A percentile compares a stretch with the other conserved stretches of the same genome.
These are phyloP conservation scores for Holtermannia corniformis DNA, from an alignment of 768 basidiomycete genomes.

Conservation along the genomic window DNA sequence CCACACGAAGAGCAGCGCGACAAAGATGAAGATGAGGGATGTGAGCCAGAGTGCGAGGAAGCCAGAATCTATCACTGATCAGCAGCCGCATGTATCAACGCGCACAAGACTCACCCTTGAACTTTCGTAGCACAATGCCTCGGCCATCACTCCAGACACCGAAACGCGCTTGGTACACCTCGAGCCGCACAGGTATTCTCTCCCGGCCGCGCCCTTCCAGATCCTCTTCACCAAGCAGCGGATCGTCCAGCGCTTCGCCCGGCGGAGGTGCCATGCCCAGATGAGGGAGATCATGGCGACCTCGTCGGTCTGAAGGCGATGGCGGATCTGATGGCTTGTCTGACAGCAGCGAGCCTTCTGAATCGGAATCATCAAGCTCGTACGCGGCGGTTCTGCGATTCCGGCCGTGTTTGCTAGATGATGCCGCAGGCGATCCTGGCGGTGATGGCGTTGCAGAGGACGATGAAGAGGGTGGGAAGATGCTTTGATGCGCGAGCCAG, in stretches of 20 bases:
- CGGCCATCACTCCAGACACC: slow-evolving; percentile 30
- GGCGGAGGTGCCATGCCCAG: slow-evolving; percentile 7
- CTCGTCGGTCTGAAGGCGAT: neutral
- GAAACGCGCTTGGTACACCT: slow-evolving; percentile 34
- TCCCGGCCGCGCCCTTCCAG: slow-evolving; percentile 3
- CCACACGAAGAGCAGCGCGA: slow-evolving; percentile 38
- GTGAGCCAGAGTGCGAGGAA: slow-evolving; percentile 37
- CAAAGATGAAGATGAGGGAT: slow-evolving; percentile 27
- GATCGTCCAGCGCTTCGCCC: slow-evolving; percentile 20
- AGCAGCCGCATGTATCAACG: neutral
- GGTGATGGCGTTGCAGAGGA: slow-evolving; percentile 10
- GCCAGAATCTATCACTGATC: slow-evolving; percentile 22
- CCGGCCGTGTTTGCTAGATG: slow-evolving; percentile 22
- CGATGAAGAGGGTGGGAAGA: slow-evolving; percentile 36
- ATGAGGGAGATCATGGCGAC: slow-evolving; percentile 19
- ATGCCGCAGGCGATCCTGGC: slow-evolving; percentile 7
- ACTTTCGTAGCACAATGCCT: slow-evolving; percentile 16
- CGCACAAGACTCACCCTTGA: slow-evolving; percentile 39
- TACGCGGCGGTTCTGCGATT: slow-evolving; percentile 8
- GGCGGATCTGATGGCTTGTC: slow-evolving; percentile 3
- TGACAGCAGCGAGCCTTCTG: slow-evolving; percentile 21
- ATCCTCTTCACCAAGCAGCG: slow-evolving; percentile 27
- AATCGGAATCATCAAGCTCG: slow-evolving; percentile 11
- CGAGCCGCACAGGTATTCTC: slow-evolving; percentile 20
- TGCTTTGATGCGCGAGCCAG: slow-evolving; percentile 39